Base-by-base conservation (phyloP, 1,284 basidiomycete species). In the Apiotrichum veenhuisii region DNA sequence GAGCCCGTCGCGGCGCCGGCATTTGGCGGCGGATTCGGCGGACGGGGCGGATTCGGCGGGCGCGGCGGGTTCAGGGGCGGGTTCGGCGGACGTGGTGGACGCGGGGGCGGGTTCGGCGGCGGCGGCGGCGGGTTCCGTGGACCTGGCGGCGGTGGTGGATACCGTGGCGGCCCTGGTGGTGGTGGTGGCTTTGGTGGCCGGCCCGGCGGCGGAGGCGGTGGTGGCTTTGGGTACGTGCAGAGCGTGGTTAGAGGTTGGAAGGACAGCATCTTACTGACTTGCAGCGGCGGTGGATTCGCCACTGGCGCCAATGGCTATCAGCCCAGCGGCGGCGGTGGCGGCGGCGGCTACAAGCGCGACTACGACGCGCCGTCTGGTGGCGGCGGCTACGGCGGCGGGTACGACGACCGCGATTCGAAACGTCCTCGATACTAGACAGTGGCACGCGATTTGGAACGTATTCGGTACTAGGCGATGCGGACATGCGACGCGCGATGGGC, bases 371-470 rank as follows among this genome's bases (percentile, higher is more conserved):
- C 65, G 18, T 77, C 77, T 50, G 73, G 76, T 27, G 75, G 75
- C 38, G 78, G 79, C 51, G 82, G 83, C 57, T 81, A 82, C 58
- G 82, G 80, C 70, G 82, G 82, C 48, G 85, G 85, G 68, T 86
- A 83, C 75, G 88, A 88, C 69, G 88, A 89, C 76, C 83, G 88
- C 64, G 87, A 89, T 65, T 69, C 81, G 42, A 91, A 91, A 78
- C 85, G 89, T 69, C 84, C 86, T 69, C 84, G 89, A 69, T 89
- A 89, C 75, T 89, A 58, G 46, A 26, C 25, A n/a, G n/a, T n/a
- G n/a, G n/a, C n/a, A n/a, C n/a, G n/a, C n/a, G n/a, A n/a, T n/a
- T n/a, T n/a, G n/a, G n/a, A n/a, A n/a, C n/a, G n/a, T n/a, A n/a
- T n/a, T n/a, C n/a, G 44, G 22, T 42, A 42, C 22, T 23, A 25